Base-by-base conservation (phyloP, 2,329 filamentous ascomycete species). In the Apiospora hydei region DNA sequence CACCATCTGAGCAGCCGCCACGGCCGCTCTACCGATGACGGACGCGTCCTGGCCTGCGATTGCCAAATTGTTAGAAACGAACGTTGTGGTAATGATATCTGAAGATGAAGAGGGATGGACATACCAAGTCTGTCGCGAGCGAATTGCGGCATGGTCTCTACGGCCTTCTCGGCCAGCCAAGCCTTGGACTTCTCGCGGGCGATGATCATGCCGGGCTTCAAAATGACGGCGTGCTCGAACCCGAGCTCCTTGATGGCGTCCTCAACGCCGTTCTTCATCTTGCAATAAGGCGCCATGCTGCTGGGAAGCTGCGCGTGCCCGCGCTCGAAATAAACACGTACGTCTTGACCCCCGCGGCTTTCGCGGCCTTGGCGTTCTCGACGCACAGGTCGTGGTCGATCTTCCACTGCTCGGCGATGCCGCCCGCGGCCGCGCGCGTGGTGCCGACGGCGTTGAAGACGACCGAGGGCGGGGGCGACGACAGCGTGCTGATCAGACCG, bases 251-350 rank as follows among this genome's bases (percentile, higher is more conserved):
- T 89, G 73, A 98, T 88, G n/a, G 90, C 86, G 43, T 97, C 92
- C 81, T 98, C 96, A 53, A 98, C 90, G 77, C 96, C 93, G 34
- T 90, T 91, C 86, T 98, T 98, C 94, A 98, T 96, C 81, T 85
- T 75, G 41, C 41, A 47, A 41, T 68, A 68, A 3, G 78, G 85
- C 83, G 80, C 26, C 84, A 86, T 68, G 82, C 82, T 69, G 61
- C 75, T 69, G 84, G 47, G 57, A 87, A 41, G 34, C 84, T 79
- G 24, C 85, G 82, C 0, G 84, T 87, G 71, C 88, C 88, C 0
- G 77, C 84, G 30, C 88, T 86, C 0, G 92, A 95, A 71, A 97
- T 87, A 75, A 97, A 91, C 26, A 98, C 91, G 78, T 93, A 97
- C 1, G 92, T 92, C 75, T 90, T 90, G 14, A 90, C 88, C 49